Base-by-base conservation (phyloP, 2,329 filamentous ascomycete species). In the Colletotrichum sidae region DNA sequence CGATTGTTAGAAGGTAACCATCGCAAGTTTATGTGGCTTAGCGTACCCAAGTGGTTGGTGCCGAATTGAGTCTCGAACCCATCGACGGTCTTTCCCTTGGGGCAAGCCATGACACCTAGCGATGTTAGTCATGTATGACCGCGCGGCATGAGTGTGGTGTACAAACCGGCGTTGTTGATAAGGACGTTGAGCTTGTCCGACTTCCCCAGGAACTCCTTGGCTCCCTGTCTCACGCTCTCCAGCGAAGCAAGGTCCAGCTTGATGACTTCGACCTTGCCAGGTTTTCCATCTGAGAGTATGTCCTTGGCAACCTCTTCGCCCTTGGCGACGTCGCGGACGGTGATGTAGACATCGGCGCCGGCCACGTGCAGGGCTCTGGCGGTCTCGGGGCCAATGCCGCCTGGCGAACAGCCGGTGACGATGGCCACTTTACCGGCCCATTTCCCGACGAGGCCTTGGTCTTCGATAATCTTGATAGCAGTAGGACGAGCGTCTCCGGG, bases 11-110 rank as follows among this genome's bases (percentile, higher is more conserved):
- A 12, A 8, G n/a, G 8, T 17, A 11, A 7, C 2, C 6, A 13
- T 15, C 25, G 42, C 8, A 8, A 4, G 12, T 17, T 37, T 25
- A 3, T 3, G 2, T 9, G 6, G 11, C 3, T 12, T 12, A 34
- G 25, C 55, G 25, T 64, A 64, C 60, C 78, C 2, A 88, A 73
- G 69, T 88, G 80, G 70, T 87, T 87, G 7, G 78, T 81, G 39
- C 79, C 84, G 64, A 88, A 82, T 60, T 87, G 84, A 0, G 71
- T 71, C 68, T 75, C 73, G 38, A 69, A 67, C 10, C 71, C 72
- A n/a, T 74, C 72, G 1, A 41, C 55, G 6, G 69, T 70, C 15
- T 65, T 72, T 6, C 53, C 54, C 37, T 68, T 60, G 12, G 67
- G 69, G 10, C 68, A 54, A 4, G 57, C 53, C 52, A 66, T 66